phyloP scores from a whole-genome alignment of 2,329 filamentous ascomycete species.

The Claviceps sp. region DNA sequence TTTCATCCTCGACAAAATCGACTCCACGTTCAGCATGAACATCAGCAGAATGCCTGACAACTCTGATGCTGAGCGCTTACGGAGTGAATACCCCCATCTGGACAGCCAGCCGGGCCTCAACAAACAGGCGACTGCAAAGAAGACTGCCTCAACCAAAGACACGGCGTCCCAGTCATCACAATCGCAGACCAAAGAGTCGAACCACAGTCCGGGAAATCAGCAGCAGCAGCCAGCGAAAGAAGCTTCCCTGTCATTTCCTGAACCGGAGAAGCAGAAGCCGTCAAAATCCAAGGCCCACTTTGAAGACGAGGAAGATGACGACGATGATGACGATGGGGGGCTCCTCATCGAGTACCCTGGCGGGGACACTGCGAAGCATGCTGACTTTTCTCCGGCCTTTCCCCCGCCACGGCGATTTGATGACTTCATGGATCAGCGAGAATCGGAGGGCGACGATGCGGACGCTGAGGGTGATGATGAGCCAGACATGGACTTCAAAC shows the following conservation, averaged over 20 bases:
- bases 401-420: conserved; percentile 36
- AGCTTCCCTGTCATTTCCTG: conserved; percentile 21
- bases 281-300: conserved; percentile 13
- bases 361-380: conserved; percentile 24
- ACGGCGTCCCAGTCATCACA: conserved; percentile 3
- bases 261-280: conserved; percentile 18
- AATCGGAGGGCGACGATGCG: conserved; percentile 29
- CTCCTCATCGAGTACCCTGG: conserved; percentile 48
- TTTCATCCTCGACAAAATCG: conserved; percentile 70
- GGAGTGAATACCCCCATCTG: conserved; percentile 55
- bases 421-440: conserved; percentile 35
- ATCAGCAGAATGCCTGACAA: conserved; percentile 56
- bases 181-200: conserved; percentile 8
- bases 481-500: conserved; percentile 35
- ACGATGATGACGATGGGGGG: conserved; percentile 42
- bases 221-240: conserved; percentile 24
- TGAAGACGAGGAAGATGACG: conserved; percentile 38
- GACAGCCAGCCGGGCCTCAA: conserved; percentile 18
- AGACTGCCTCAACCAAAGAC: conserved; percentile 12
- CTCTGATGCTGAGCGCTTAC: conserved; percentile 47
- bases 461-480: conserved; percentile 36
- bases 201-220: conserved; percentile 20
- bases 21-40: conserved; percentile 82
- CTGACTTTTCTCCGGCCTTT: conserved; percentile 37
- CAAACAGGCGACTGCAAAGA: conserved; percentile 14